Evolutionary conservation across 2,329 filamentous ascomycete species (phyloP).

Genomic region (Colletotrichum shisoi): DNA sequence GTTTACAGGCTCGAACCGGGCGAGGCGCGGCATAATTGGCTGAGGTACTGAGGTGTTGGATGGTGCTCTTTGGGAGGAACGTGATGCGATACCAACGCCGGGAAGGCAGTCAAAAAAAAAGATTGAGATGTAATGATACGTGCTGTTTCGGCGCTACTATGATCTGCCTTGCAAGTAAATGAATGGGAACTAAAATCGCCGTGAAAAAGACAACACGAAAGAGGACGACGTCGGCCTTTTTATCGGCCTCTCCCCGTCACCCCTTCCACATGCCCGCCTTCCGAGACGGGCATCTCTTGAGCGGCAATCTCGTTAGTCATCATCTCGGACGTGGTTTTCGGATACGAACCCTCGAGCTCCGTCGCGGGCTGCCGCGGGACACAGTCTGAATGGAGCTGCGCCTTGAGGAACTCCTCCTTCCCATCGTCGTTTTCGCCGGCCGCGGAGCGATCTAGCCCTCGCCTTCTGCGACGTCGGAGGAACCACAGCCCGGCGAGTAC

Average conservation of each 20-base stretch:
- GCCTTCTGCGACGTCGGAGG: neutral
- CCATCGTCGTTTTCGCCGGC: neutral
- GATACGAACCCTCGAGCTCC: conserved; percentile 15
- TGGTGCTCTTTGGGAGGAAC: neutral
- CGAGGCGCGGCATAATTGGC: conserved; percentile 33
- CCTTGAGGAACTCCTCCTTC: conserved; percentile 1
- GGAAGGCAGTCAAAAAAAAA: conserved; percentile 2
- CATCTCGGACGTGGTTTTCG: neutral
- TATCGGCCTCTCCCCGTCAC: neutral
- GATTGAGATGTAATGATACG: neutral
- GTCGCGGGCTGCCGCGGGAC: neutral
- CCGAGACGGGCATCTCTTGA: neutral
- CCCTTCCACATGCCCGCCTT: conserved; percentile 3
- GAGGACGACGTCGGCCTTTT: neutral
- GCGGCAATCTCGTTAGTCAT: conserved; percentile 10
- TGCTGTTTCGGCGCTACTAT: neutral
- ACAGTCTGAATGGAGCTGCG: conserved; percentile 1
- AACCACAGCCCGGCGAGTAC: conserved; percentile 9
- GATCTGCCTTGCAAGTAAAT: neutral
- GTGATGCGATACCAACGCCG: conserved; percentile 18
- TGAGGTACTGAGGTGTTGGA: conserved; percentile 3
- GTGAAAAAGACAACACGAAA: too few species aligned
- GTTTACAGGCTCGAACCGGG: conserved; percentile 45
- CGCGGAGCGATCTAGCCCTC: too few species aligned
- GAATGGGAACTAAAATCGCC: neutral